Evolutionary conservation across 2,329 filamentous ascomycete species (phyloP), one percentile per base, ranked within the genome.

Genomic region (Sarocladium strictum): DNA sequence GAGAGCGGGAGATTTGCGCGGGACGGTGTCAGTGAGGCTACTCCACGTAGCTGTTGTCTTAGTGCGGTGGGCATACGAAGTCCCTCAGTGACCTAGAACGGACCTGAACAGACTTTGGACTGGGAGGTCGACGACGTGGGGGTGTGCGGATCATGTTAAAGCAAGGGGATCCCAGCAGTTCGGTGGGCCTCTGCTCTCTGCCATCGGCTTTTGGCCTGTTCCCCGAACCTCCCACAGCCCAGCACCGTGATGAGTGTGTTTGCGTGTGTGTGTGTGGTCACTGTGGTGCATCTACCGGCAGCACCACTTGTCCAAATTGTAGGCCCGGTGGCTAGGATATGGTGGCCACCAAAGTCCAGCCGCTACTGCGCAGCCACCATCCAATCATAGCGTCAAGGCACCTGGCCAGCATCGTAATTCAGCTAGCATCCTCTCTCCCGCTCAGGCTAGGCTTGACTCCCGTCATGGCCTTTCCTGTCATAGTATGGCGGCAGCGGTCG

Each of bases 241-340:
- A 49, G 6, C 17, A 17, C 26, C 5, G 24, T 7, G 15, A 5
- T 15, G 23, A n/a, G 26, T 27, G 24, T n/a, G 23, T 27, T 23
- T 32, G 24, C 6, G 21, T 26, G 17, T 45, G n/a, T 17, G 37
- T 40, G 10, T n/a, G n/a, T n/a, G n/a, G n/a, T n/a, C n/a, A n/a
- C n/a, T n/a, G n/a, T n/a, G n/a, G n/a, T n/a, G 23, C 43, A 49
- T 49, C 23, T 49, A n/a, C 43, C 43, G 43, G 43, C 43, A 49
- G 23, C n/a, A 14, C 43, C 26, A 10, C 23, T 27, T 12, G 26
- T n/a, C 26, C 43, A 49, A 17, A 32, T 15, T 43, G 17, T 23
- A 23, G 40, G 17, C 40, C 40, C 40, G 40, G 40, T 43, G 40
- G 43, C 43, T 49, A 49, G 43, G 43, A 9, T 12, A 32, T 27